These are phyloP conservation scores for Kalanchoe fedtschenkoi DNA, from an alignment of 164 flowering plant species.

Conservation along the genomic window DNA sequence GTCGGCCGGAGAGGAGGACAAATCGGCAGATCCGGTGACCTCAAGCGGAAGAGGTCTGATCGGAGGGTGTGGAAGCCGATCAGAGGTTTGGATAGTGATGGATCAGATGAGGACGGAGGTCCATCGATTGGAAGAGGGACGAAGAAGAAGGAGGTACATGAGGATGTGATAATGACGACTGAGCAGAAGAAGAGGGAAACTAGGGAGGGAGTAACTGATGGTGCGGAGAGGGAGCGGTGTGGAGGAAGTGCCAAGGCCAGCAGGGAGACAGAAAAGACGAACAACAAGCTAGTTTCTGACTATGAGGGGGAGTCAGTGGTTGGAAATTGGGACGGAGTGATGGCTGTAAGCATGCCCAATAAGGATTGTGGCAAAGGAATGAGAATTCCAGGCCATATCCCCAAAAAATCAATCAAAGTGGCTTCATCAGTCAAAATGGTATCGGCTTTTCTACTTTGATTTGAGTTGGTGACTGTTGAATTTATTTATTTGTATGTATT, in stretches of 20 bases:
- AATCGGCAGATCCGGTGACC: neutral
- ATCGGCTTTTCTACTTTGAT: neutral
- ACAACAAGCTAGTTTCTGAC: too few relatives aligned
- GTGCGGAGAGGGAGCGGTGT: neutral
- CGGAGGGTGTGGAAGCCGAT: neutral
- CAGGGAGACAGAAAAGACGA: too few relatives aligned
- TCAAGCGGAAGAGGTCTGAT: neutral
- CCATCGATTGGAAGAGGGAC: neutral
- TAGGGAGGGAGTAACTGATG: neutral
- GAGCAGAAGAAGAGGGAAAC: neutral
- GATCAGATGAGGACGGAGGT: neutral
- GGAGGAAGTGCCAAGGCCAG: too few relatives aligned
- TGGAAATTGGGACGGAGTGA: neutral
- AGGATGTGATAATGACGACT: neutral
- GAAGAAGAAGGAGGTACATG: neutral
- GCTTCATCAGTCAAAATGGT: neutral
- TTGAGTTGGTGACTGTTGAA: too few relatives aligned
- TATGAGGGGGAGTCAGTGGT: neutral
- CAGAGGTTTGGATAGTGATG: constrained; percentile 4
- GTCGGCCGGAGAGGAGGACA: neutral
- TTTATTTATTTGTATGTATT: neutral
- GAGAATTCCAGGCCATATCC: too few relatives aligned
- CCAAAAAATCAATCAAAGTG: too few relatives aligned
- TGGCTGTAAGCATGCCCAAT: neutral
- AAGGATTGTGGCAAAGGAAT: neutral